These are phyloP conservation scores for Ananas comosus DNA, from an alignment of 176 grass and related monocot species.

Conservation along the genomic window DNA sequence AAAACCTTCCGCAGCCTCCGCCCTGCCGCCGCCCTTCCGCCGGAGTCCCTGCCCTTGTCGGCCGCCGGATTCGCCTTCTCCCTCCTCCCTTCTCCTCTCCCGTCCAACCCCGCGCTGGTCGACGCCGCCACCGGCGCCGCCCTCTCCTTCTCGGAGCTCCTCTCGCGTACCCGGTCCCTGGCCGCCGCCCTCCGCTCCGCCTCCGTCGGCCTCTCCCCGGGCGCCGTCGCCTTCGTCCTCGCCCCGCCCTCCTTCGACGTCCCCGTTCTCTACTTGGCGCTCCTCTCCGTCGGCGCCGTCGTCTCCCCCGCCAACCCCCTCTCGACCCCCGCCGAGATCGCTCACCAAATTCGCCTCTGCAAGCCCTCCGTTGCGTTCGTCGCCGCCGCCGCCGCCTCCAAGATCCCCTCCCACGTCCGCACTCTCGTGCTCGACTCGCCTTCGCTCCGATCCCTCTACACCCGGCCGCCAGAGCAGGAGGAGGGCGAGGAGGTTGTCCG, in stretches of 20 bases:
- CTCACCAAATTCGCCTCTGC: constrained; percentile 35
- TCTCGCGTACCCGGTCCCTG: constrained; percentile 44
- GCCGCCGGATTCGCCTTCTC: constrained; percentile 40
- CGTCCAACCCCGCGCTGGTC: constrained; percentile 34
- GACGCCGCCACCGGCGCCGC: constrained; percentile 38
- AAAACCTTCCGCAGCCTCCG: constrained; percentile 48
- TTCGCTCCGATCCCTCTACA: constrained; percentile 22
- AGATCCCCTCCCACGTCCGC: constrained; percentile 26
- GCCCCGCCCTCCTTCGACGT: constrained; percentile 41
- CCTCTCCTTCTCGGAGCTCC: constrained; percentile 45
- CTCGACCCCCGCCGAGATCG: constrained; percentile 39
- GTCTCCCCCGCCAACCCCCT: constrained; percentile 58
- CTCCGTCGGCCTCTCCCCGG: constrained; percentile 16
- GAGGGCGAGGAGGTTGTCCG: constrained; percentile 15
- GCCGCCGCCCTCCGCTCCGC: constrained; percentile 31
- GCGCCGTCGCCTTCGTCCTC: constrained; percentile 45
- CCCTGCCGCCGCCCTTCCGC: constrained; percentile 9
- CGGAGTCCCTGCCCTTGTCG: constrained; percentile 41
- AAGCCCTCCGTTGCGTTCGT: constrained; percentile 45
- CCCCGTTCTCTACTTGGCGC: constrained; percentile 46
- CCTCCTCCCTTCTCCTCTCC: constrained; percentile 30
- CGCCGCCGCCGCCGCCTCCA: constrained; percentile 22
- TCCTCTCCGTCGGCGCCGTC: constrained; percentile 62
- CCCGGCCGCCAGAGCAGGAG: constrained; percentile 22
- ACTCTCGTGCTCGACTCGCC: constrained; percentile 49